Base-by-base conservation (phyloP, 331 rosid genomes). In the Rhamnella rubrinervis region DNA sequence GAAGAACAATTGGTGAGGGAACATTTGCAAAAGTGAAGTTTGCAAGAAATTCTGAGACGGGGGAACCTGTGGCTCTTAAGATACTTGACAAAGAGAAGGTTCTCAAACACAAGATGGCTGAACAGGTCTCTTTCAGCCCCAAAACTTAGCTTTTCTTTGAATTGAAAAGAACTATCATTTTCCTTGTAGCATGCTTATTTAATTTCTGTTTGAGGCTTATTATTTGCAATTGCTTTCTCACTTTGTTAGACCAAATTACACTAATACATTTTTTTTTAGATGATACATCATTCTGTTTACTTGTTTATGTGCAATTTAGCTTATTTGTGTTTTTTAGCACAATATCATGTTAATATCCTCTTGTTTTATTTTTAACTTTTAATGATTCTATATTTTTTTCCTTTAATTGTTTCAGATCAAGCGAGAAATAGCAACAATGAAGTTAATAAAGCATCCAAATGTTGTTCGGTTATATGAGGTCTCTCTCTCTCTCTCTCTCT, bases 1-100 rank as follows among this genome's bases (percentile, higher is more conserved):
- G 98, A 61, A 92, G 97, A 82, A 95, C 98, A 49, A 95, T 95
- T 62, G 97, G 98, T 1, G 98, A 95, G 83, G 98, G 98, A 31
- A 86, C 97, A 53, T 95, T 95, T 71, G 98, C 98, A 25, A 91
- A 95, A 80, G 98, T 95, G 74, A 95, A 91, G 71, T 84, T 91
- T 69, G 98, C 93, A 35, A 85, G 85, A 77, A 89, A 95, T 80
- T 85, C 95, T 2, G 86, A 89, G 82, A 91, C 89, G 9, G 80
- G 78, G 38, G 95, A 89, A 1, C 75, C 80, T 23, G 96, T 89
- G 75, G 98, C 98, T 71, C 81, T 95, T 67, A 93, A 93, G 78
- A 90, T 93, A 73, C 90, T 93, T 61, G 97, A 93, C 82, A 93
- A 91, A 76, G 98, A 91, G 81, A 95, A 95, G 85, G 97, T 91